Evolutionary conservation across 306 rosid species (phyloP).

Genomic region (Alnus rubra): DNA sequence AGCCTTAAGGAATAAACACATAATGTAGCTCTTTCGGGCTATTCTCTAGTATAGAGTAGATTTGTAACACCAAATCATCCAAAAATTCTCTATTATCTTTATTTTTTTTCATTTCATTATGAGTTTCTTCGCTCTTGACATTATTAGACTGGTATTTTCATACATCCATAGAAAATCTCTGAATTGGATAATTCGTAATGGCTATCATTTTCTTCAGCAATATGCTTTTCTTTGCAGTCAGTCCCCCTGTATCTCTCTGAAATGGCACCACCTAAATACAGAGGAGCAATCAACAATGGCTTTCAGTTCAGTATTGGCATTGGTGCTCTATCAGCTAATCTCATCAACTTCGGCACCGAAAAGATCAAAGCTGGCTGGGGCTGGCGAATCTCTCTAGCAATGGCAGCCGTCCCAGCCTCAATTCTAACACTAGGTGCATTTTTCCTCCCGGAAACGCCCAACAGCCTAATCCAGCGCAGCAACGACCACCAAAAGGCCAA

Average conservation of each 20-base stretch:
- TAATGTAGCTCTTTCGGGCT: no score
- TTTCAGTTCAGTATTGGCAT: constrained; percentile 51
- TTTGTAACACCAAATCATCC: no score
- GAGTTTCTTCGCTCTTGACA: no score
- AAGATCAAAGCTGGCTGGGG: constrained; percentile 47
- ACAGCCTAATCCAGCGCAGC: constrained; percentile 47
- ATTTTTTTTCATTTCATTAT: no score
- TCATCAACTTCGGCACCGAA: constrained; percentile 50
- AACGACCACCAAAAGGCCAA: constrained; percentile 32
- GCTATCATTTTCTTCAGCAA: no score
- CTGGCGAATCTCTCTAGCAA: constrained; percentile 53
- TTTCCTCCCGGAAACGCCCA: constrained; percentile 59
- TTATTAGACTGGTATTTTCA: no score
- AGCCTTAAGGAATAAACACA: no score
- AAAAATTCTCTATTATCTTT: no score
- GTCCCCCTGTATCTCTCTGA: constrained; percentile 57
- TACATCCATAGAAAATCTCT: no score
- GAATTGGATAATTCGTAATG: no score
- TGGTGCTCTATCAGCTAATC: constrained; percentile 42
- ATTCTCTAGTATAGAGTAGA: no score
- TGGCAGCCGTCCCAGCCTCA: constrained; percentile 48
- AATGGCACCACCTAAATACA: constrained; percentile 50
- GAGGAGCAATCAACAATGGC: constrained; percentile 58
- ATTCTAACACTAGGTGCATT: constrained; percentile 43
- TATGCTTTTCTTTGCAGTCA: constrained; percentile 21